Evolutionary conservation across 768 basidiomycete species (phyloP), one percentile per base, ranked within the genome.

Genomic region (Leccinellum albellum): DNA sequence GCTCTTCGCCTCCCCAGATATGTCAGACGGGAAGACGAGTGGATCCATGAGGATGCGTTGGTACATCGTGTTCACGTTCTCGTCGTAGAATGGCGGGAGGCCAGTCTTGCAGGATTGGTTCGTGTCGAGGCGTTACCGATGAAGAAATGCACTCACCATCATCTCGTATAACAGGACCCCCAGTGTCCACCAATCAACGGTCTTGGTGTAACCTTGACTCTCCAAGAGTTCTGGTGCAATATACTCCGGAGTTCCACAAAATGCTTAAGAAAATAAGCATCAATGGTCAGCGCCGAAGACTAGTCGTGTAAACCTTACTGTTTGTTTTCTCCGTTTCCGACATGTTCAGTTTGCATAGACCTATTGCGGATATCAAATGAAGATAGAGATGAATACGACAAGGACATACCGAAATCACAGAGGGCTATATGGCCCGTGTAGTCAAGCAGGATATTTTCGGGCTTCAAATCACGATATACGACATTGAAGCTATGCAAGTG

Each of bases 171-270:
- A 80, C 53, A 99, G 80, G 20, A 98, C 95, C 33, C 96, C 97
- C 4, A 98, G 79, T 1, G 96, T 98, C 96, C 92, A 95, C 96
- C 96, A 99, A 67, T 99, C 96, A 15, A 99, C 97, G 0, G 96
- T 97, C 68, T 95, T 95, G 4, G 94, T 96, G 75, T 99, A 98
- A 1, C 97, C 96, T 66, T 93, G 90, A 60, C 91, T 97, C 70
- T 95, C 93, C 60, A 99, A 83, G 35, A 99, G 83, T 70, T 99
- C 96, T 0, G 96, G 96, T 8, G 95, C 94, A 66, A 98, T 98
- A 74, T 98, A 98, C 72, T 99, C 96, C 2, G 96, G 96, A 6
- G 96, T 99, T 7, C 96, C 96, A 67, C 96, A 99, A 80, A 99
- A 99, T 8, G 94, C 89, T 91, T 62, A 40, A 55, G 21, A 31